Evolutionary conservation across 768 basidiomycete genomes (phyloP), one percentile per base, ranked within the genome.

Genomic region (Boletus fagicola): DNA sequence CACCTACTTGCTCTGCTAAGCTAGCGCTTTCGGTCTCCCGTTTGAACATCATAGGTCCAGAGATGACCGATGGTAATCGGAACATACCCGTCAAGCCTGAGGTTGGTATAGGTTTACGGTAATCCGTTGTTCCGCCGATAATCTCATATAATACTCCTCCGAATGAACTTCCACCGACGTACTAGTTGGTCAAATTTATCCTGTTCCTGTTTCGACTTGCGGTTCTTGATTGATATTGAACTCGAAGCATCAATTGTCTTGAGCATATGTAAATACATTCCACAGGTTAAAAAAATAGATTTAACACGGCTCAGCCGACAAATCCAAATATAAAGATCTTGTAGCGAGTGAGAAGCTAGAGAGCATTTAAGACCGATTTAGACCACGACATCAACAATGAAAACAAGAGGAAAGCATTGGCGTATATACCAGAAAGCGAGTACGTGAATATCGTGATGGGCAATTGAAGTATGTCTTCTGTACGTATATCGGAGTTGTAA

Each of bases 331-430:
- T 31, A 45, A 52, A 49, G 22, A 43, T 4, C 22, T 26, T 51
- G 46, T 39, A 18, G 20, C 0, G 40, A 54, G 26, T 1, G 4
- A 42, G 28, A 53, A 40, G 47, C 35, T 38, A 44, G 36, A 51
- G n/a, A 56, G 65, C 42, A 49, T 39, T 35, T 31, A 36, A 59
- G 11, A 46, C 43, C 47, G 51, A 56, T 33, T 54, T 35, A 59
- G 44, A 59, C 7, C 18, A 22, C 33, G 31, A 55, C 24, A 53
- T 53, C 40, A 54, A 55, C 57, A 56, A 49, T 15, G 40, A 61
- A 58, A 65, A 33, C 49, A 58, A 55, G 56, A 54, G 39, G 24
- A 59, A 51, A 63, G 46, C 61, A 42, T 58, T 46, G 46, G 48
- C 20, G 18, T 50, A 61, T 63, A 58, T 45, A 60, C 43, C 58